Evolutionary conservation across 2,329 filamentous ascomycete species (phyloP).

Genomic region (Fusarium oligoseptatum): DNA sequence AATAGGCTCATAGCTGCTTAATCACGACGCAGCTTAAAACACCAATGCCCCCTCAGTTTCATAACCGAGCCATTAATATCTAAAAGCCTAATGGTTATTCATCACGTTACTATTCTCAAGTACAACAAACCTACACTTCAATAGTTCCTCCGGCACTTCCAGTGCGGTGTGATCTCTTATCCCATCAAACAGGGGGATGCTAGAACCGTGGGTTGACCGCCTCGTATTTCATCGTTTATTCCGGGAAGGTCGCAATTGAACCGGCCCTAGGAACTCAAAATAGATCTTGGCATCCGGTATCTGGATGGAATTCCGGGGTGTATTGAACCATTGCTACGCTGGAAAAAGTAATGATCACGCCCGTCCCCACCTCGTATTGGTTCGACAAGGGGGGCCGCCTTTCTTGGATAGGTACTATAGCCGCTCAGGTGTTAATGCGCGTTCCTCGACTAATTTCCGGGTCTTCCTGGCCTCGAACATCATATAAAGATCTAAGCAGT

Average conservation of each 20-base stretch:
- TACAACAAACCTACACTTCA: not conserved
- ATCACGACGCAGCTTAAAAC: not conserved
- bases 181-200: not conserved
- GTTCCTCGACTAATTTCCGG: not conserved
- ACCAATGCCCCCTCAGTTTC: not conserved
- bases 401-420: not conserved
- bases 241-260: not conserved
- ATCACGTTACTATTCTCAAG: not conserved
- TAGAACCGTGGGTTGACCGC: not conserved
- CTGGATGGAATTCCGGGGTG: not conserved
- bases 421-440: not conserved
- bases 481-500: not conserved
- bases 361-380: constrained; percentile 2
- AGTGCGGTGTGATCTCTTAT: not conserved
- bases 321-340: not conserved
- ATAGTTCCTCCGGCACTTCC: not conserved
- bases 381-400: not conserved
- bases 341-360: not conserved
- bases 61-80: not conserved
- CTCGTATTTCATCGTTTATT: not conserved
- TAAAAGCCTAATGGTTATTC: not conserved
- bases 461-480: not conserved
- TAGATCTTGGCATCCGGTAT: not conserved
- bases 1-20: too few species aligned
- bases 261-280: not conserved